phyloP scores from a whole-genome alignment of 2,329 filamentous ascomycete species.

The Hypoxylon sp. region DNA sequence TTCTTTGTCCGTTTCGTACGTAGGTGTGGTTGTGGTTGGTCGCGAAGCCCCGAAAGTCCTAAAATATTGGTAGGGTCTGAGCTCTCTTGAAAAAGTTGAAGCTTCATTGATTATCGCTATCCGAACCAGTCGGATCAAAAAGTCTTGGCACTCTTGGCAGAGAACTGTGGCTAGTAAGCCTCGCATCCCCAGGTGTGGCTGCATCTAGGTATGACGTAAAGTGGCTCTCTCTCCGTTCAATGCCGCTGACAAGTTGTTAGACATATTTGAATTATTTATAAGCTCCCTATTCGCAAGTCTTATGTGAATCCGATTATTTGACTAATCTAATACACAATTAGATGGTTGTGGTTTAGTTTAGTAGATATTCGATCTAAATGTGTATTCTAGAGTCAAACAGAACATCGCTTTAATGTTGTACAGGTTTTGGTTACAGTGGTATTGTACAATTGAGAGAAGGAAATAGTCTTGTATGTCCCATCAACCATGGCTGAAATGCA shows the following conservation, averaged over 20 bases:
- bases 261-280: background rate
- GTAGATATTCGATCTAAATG: too few species aligned
- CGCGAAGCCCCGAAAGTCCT: slow-evolving; percentile 2
- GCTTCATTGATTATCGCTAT: slow-evolving; percentile 33
- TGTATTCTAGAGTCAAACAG: too few species aligned
- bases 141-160: slow-evolving; percentile 23
- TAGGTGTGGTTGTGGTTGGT: slow-evolving; percentile 4
- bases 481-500: background rate
- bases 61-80: slow-evolving; percentile 3
- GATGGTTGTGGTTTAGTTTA: too few species aligned
- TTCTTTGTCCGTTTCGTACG: background rate
- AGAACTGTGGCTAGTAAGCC: slow-evolving; percentile 19
- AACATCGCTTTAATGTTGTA: background rate
- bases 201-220: slow-evolving; percentile 10
- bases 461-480: background rate
- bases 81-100: slow-evolving; percentile 38
- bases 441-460: background rate
- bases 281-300: background rate
- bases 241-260: too few species aligned
- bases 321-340: too few species aligned
- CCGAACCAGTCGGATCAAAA: slow-evolving; percentile 6
- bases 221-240: too few species aligned
- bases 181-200: slow-evolving; percentile 10
- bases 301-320: too few species aligned
- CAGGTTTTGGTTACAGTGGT: background rate